Base-by-base conservation (phyloP, 495 filamentous ascomycete genomes). In the Halenospora varia region DNA sequence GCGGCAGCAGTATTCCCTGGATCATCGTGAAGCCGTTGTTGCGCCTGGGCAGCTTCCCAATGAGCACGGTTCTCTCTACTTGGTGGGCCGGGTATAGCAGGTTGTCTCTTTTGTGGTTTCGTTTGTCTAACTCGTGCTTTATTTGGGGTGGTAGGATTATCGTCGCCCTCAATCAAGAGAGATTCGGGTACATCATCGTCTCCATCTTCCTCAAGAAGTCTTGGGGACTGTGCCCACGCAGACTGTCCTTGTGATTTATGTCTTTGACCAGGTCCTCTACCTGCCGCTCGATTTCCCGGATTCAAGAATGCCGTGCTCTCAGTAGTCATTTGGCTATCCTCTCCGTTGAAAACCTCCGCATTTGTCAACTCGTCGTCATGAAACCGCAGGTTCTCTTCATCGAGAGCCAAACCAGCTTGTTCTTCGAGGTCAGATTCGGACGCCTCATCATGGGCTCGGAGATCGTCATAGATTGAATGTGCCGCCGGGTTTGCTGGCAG, bases 141-240 rank as follows among this genome's bases (percentile, higher is more conserved):
- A 49, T 22, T 60, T 62, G 51, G 55, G 23, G 17, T 55, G 48
- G 56, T 62, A 51, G 58, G 64, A 47, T 59, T 35, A 25, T 63
- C 64, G 11, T 76, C 74, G n/a, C 68, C 74, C 69, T 97, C 94
- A 22, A 97, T 82, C 24, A 97, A 71, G 49, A 98, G 77, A 13
- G 93, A 97, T 26, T 83, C 82, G 2, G 94, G 94, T 1, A 98
- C 94, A 62, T 97, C 94, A 51, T 96, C 92, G 66, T 96, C 89
- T 17, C 80, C 82, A 52, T 95, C 89, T n/a, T 90, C 86, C 15
- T 86, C 74, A 19, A 84, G 71, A 24, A 68, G 25, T 50, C 66
- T 62, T 2, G 66, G 66, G 22, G 66, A 68, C 25, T 62, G 62
- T 39, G 66, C 10, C 62, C 59, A 64, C 44, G 55, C 60, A 1